Base-by-base conservation (phyloP, 495 filamentous ascomycete species). In the Lasiosphaeris hirsuta region DNA sequence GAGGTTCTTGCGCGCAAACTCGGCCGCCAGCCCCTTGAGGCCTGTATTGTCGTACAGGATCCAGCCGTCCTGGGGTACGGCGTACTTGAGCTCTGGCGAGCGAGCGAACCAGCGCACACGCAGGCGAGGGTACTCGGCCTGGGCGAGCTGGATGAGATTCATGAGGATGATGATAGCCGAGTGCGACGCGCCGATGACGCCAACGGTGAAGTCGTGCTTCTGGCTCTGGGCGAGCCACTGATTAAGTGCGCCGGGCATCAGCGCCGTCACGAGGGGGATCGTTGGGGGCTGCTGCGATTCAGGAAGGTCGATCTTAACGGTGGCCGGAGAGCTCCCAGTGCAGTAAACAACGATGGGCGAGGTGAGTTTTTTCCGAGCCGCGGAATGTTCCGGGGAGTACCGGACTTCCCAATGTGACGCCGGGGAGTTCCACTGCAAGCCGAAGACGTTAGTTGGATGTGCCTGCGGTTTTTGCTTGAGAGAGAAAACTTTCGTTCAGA, bases 101-200 rank as follows among this genome's bases (percentile, higher is more conserved):
- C 54, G 61, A 14, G 66, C 51, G 46, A 63, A 58, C 62, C 65
- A 64, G 4, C 17, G 30, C 37, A 76, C 61, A 34, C 70, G 59
- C 30, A 74, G 59, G 23, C 76, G 65, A 43, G 75, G 74, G 53
- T 79, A 72, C 40, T 73, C 63, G 45, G 76, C 73, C 51, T 71
- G 65, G 10, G 75, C 76, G 17, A 81, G 71, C 17, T 67, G 64
- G n/a, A 75, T 70, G 4, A 80, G 63, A 58, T 80, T 73, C 1
- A 73, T 56, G 23, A 73, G 67, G 4, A 76, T 62, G 0, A 73
- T 63, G 34, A 83, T 76, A 9, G 70, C 67, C 18, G 71, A 53
- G 57, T 64, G 62, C 10, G 58, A 61, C 39, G 19, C 43, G 33
- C 65, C 65, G 14, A 67, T 39, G 10, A 67, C 65, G 19, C 56